Evolutionary conservation across 2,329 filamentous ascomycete genomes (phyloP).

Genomic region (Ascochyta viciae-villosae): DNA sequence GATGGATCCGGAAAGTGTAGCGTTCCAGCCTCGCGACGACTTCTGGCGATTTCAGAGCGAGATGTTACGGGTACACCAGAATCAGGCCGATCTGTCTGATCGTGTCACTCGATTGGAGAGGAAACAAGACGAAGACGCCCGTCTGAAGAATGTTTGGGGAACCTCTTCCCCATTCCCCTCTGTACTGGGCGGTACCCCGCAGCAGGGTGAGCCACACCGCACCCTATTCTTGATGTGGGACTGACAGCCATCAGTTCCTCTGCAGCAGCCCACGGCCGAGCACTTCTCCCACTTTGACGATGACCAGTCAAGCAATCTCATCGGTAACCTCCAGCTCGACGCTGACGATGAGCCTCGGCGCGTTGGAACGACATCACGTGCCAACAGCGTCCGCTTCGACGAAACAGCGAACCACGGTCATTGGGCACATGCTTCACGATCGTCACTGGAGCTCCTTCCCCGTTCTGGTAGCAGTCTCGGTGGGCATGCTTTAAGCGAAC

Average conservation of each 20-base stretch:
- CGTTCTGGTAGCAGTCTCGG: slow-evolving; percentile 82
- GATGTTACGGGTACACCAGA: slow-evolving; percentile 66
- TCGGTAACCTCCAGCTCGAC: slow-evolving; percentile 84
- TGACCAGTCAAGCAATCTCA: slow-evolving; percentile 79
- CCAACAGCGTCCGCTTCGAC: slow-evolving; percentile 97
- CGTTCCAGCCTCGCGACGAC: slow-evolving; percentile 69
- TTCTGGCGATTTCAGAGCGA: slow-evolving; percentile 70
- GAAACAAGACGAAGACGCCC: slow-evolving; percentile 67
- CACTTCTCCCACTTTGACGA: slow-evolving; percentile 91
- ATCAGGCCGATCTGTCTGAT: slow-evolving; percentile 67
- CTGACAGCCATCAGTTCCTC: slow-evolving; percentile 65
- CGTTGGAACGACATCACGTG: slow-evolving; percentile 85
- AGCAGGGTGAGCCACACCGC: slow-evolving; percentile 73
- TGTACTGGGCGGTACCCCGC: slow-evolving; percentile 79
- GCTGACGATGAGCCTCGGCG: slow-evolving; percentile 85
- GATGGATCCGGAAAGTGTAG: slow-evolving; percentile 69
- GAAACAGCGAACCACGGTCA: slow-evolving; percentile 92
- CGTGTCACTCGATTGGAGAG: slow-evolving; percentile 67
- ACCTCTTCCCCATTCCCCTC: slow-evolving; percentile 87
- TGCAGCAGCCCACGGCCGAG: slow-evolving; percentile 80
- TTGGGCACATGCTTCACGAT: slow-evolving; percentile 82
- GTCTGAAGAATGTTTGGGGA: slow-evolving; percentile 85
- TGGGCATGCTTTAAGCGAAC: slow-evolving; percentile 82
- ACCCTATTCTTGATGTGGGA: not conserved
- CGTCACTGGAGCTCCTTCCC: slow-evolving; percentile 82